Conservation (phyloP, 1,139 yeast genomes). For the Candida tropicalis region DNA sequence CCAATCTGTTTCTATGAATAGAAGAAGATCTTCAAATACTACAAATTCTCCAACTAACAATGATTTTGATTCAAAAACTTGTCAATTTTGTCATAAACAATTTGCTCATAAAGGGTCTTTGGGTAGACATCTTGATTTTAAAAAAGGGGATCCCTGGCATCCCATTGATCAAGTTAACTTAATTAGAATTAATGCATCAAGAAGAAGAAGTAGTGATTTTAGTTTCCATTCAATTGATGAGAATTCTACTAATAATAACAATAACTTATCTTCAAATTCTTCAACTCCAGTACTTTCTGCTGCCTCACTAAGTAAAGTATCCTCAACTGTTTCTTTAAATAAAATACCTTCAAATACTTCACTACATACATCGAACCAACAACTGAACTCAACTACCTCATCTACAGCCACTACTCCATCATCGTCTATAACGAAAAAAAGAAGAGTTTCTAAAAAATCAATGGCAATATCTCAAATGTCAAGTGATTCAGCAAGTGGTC, state of each 20-base stretch:
- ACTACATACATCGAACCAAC: background rate
- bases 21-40: slow-evolving; percentile 5
- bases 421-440: slow-evolving; percentile 5
- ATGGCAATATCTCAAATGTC: slow-evolving; percentile 19
- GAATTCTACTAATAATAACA: slow-evolving; percentile 1
- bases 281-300: slow-evolving; percentile 1
- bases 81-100: slow-evolving; percentile 21
- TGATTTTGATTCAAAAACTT: slow-evolving; percentile 12
- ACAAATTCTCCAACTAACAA: background rate
- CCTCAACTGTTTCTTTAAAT: background rate
- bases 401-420: background rate
- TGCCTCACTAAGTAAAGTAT: slow-evolving; percentile 1
- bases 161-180: slow-evolving; percentile 20
- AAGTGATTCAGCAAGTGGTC: slow-evolving; percentile 16
- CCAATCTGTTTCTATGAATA: slow-evolving; percentile 8
- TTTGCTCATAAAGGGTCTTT: slow-evolving; percentile 23
- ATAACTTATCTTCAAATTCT: slow-evolving; percentile 1
- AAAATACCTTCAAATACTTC: slow-evolving; percentile 2
- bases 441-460: slow-evolving; percentile 18
- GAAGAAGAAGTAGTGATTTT: slow-evolving; percentile 17
- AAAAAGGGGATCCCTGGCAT: slow-evolving; percentile 24
- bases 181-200: slow-evolving; percentile 15
- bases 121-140: slow-evolving; percentile 23
- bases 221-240: slow-evolving; percentile 4
- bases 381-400: background rate